A percentile compares a stretch with the other conserved stretches of the same genome.
Conservation (phyloP, 148 eudicot species). For the Arctostaphylos glauca region DNA sequence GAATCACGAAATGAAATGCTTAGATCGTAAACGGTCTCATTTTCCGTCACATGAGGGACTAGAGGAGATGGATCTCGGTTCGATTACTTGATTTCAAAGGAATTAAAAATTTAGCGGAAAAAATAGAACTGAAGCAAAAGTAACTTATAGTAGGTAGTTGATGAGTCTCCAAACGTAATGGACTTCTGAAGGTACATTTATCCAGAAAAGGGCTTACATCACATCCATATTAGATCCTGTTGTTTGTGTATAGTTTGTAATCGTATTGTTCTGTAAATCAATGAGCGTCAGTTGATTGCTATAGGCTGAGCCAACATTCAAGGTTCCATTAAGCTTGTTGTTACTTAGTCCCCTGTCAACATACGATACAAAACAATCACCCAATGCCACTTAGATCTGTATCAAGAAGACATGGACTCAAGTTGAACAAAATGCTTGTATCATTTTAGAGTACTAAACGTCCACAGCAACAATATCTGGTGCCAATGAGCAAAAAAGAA, state of each 20-base stretch:
- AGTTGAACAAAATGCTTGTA: background rate
- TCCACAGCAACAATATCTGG: background rate
- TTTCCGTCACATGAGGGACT: too few relatives aligned
- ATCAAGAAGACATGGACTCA: background rate
- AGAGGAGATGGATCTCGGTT: too few relatives aligned
- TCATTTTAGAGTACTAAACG: background rate
- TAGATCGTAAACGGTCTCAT: too few relatives aligned
- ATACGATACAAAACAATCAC: conserved; percentile 7
- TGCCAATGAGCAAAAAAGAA: background rate
- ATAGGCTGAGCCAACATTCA: conserved; percentile 46
- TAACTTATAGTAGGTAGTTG: background rate
- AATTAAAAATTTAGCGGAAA: background rate
- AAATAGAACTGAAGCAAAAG: background rate
- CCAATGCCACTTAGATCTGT: background rate
- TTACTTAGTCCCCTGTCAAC: conserved; percentile 51
- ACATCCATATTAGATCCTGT: conserved; percentile 28
- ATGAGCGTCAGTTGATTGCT: conserved; percentile 43
- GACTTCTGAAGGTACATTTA: background rate
- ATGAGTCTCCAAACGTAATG: background rate
- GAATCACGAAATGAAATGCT: too few relatives aligned
- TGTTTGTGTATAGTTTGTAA: conserved; percentile 29
- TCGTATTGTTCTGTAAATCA: conserved; percentile 56
- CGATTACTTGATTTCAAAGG: background rate
- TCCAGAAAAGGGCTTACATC: conserved; percentile 29
- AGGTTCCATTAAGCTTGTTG: conserved; percentile 57